Percentiles rank a stretch among this genome's conserved stretches.
These are phyloP conservation scores for Cruciata laevipes DNA, from an alignment of 257 asterid species.

Conservation along the genomic window DNA sequence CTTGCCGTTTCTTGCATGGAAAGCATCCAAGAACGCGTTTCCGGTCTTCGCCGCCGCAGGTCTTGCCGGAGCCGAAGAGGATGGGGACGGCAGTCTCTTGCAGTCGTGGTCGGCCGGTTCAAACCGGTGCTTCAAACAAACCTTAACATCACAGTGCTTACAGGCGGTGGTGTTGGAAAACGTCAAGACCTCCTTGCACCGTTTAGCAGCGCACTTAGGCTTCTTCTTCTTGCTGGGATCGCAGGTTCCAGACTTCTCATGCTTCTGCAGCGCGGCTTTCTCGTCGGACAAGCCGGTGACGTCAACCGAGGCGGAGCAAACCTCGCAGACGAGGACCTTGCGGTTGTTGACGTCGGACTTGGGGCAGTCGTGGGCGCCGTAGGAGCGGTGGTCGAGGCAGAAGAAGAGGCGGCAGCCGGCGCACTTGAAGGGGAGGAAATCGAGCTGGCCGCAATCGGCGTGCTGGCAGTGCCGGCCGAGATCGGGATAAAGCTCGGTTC, in stretches of 20 bases:
- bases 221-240: slow-evolving; percentile 77
- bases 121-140: slow-evolving; percentile 78
- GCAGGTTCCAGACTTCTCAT: slow-evolving; percentile 62
- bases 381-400: slow-evolving; percentile 70
- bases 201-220: slow-evolving; percentile 53
- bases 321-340: slow-evolving; percentile 62
- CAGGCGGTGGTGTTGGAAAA: slow-evolving; percentile 78
- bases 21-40: slow-evolving; percentile 49
- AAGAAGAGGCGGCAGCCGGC: slow-evolving; percentile 50
- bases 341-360: slow-evolving; percentile 58
- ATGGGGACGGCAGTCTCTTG: slow-evolving; percentile 10
- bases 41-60: not conserved
- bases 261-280: slow-evolving; percentile 46
- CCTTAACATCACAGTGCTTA: slow-evolving; percentile 49
- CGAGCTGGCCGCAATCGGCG: slow-evolving; percentile 69
- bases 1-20: slow-evolving; percentile 49
- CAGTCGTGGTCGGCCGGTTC: slow-evolving; percentile 69
- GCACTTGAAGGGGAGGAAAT: slow-evolving; percentile 86
- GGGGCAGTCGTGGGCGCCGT: slow-evolving; percentile 66
- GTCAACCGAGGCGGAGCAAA: slow-evolving; percentile 64
- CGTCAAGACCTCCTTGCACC: slow-evolving; percentile 67
- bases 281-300: slow-evolving; percentile 61
- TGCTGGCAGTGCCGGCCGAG: slow-evolving; percentile 78
- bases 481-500: slow-evolving; percentile 89
- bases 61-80: slow-evolving; percentile 7